Base-by-base conservation (phyloP, 2,329 filamentous ascomycete species). In the Apiospora arundinis region DNA sequence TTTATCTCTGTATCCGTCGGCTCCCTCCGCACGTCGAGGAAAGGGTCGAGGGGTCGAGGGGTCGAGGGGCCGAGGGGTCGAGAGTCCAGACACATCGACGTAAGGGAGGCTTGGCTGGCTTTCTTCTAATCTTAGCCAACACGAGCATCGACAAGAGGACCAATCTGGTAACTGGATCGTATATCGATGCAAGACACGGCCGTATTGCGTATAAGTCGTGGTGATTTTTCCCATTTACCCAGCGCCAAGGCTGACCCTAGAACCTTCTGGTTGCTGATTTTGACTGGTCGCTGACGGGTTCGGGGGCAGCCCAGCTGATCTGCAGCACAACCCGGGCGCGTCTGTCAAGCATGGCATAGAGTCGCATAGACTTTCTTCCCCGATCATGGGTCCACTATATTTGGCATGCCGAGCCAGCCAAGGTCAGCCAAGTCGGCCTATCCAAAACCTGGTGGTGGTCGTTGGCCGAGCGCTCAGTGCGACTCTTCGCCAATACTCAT, bases 341-440 rank as follows among this genome's bases (percentile, higher is more conserved):
- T 21, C 52, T 60, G 52, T 12, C 25, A 60, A 18, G 18, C 52
- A n/a, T 60, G 28, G 52, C 28, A 37, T 40, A 63, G 18, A 63
- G 32, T 63, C 56, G 56, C 56, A 63, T 40, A 63, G 56, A 23
- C 18, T 32, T 63, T 63, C 32, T 63, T n/a, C 52, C 28, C 28
- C 52, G 32, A 9, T 40, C 32, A 4, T 21, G 37, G 21, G 11
- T 40, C 56, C 56, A 63, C 56, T 40, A 40, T 40, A 14, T 40
- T 14, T 40, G 32, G 28, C 1, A 23, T 63, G 56, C 56, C 56
- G 32, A 63, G 56, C 32, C 56, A 5, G 56, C 56, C 56, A 63
- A 63, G 56, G 9, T 18, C 6, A 23, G 18, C 56, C 56, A 63
- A 63, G 56, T 63, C 56, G 56, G 56, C 14, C 56, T 40, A 37